A percentile compares a stretch with the other conserved stretches of the same genome.
Conservation (phyloP, 352 stramenopile genomes). For the Phytophthora parvispora region DNA sequence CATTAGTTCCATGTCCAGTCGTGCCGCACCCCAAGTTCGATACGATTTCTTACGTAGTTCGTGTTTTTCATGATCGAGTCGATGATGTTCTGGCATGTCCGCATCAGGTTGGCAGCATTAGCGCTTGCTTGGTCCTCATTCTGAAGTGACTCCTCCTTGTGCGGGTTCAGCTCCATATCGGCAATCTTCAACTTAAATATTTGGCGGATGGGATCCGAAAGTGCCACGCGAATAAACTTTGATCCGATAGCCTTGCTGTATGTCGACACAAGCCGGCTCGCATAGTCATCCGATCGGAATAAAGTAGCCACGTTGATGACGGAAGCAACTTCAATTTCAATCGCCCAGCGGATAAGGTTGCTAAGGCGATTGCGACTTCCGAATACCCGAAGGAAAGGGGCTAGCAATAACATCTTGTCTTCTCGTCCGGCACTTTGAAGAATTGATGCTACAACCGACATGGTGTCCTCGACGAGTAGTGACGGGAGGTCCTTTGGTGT, state of each 20-base stretch:
- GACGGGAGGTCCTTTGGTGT: constrained; percentile 56
- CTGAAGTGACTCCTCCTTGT: constrained; percentile 60
- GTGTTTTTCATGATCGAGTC: constrained; percentile 83
- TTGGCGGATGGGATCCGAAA: constrained; percentile 71
- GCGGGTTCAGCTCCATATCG: constrained; percentile 81
- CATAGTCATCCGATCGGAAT: constrained; percentile 83
- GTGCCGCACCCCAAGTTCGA: neutral
- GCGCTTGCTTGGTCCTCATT: constrained; percentile 38
- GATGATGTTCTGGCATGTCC: constrained; percentile 84
- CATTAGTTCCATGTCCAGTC: neutral
- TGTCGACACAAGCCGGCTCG: constrained; percentile 74
- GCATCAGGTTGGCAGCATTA: constrained; percentile 87
- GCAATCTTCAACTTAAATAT: constrained; percentile 72
- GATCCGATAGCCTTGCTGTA: constrained; percentile 82
- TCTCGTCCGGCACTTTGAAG: constrained; percentile 78
- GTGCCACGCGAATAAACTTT: constrained; percentile 73
- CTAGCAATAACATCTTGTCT: constrained; percentile 81
- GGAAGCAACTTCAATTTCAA: constrained; percentile 79
- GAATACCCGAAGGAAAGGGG: constrained; percentile 74
- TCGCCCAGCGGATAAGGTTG: constrained; percentile 76
- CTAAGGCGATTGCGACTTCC: constrained; percentile 67
- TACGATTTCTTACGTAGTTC: constrained; percentile 42
- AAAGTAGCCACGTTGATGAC: constrained; percentile 84
- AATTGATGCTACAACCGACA: constrained; percentile 81
- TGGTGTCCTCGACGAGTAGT: constrained; percentile 76